These are phyloP conservation scores for Dioscorea dumetorum DNA, from an alignment of 106 monocot genomes.

Conservation along the genomic window DNA sequence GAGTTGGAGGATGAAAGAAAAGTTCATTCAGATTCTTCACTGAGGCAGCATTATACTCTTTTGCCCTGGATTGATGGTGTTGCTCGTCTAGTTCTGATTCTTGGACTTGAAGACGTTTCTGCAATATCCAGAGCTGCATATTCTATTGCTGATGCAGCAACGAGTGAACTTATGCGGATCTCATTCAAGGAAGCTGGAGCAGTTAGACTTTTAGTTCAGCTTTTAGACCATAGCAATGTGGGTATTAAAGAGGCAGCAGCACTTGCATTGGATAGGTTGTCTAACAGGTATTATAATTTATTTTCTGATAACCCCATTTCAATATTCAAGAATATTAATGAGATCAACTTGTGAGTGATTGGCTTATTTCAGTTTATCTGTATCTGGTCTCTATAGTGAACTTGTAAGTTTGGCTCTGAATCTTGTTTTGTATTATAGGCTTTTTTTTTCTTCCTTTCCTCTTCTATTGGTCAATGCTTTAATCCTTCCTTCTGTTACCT, in stretches of 20 bases:
- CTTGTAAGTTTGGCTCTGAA: too few relatives aligned
- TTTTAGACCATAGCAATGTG: slow-evolving; percentile 38
- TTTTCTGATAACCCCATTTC: neutral
- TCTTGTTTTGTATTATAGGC: too few relatives aligned
- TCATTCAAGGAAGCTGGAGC: slow-evolving; percentile 92
- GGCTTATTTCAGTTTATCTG: too few relatives aligned
- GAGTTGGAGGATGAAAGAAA: slow-evolving; percentile 41
- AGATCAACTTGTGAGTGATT: too few relatives aligned
- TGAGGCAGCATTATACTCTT: slow-evolving; percentile 42
- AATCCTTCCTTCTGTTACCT: too few relatives aligned
- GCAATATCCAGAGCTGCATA: slow-evolving; percentile 63
- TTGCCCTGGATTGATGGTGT: slow-evolving; percentile 74
- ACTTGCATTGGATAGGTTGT: slow-evolving; percentile 68
- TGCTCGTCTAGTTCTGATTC: slow-evolving; percentile 80
- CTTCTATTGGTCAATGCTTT: too few relatives aligned
- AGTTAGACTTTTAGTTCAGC: slow-evolving; percentile 43
- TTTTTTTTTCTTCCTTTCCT: too few relatives aligned
- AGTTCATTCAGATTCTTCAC: slow-evolving; percentile 10
- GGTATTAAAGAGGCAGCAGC: slow-evolving; percentile 47
- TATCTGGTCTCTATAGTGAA: too few relatives aligned
- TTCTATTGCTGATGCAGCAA: slow-evolving; percentile 68
- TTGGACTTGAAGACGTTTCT: slow-evolving; percentile 71
- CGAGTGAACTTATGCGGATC: slow-evolving; percentile 53
- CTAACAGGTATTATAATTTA: slow-evolving; percentile 44
- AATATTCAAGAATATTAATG: too few relatives aligned